Percentiles rank a stretch among this genome's conserved stretches.
phyloP scores from a whole-genome alignment of 1,139 yeast species.

The Yamadazyma diospyri region DNA sequence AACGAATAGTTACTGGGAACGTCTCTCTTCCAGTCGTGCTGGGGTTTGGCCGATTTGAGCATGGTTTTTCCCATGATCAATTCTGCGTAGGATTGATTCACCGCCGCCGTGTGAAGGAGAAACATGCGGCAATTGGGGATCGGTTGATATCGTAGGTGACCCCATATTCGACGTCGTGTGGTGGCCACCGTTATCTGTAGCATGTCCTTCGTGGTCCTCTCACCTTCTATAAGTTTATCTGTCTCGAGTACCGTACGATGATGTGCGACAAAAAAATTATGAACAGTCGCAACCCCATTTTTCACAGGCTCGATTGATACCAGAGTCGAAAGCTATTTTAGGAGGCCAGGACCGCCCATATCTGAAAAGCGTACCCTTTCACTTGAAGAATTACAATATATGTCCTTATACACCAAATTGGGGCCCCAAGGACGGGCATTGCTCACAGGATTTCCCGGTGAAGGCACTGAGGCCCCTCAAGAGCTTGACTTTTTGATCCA shows the following conservation, averaged over 20 bases:
- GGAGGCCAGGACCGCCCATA: too few relatives aligned
- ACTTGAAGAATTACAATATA: too few relatives aligned
- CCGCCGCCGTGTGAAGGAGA: neutral
- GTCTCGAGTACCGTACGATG: too few relatives aligned
- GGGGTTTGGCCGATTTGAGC: neutral
- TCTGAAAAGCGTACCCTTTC: too few relatives aligned
- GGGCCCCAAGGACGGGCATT: conserved; percentile 24
- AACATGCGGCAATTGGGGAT: neutral
- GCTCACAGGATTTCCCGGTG: conserved; percentile 6
- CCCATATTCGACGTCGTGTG: neutral
- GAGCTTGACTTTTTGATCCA: conserved; percentile 48
- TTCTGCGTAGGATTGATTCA: conserved; percentile 3
- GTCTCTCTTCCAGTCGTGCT: conserved; percentile 3
- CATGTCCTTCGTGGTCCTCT: neutral
- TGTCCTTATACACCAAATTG: conserved; percentile 20
- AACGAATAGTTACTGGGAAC: conserved; percentile 1
- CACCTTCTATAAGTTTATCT: too few relatives aligned
- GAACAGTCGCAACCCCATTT: conserved; percentile 6
- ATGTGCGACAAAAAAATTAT: conserved; percentile 3
- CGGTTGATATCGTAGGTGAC: neutral
- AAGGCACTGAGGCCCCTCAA: conserved; percentile 24
- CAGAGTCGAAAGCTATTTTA: too few relatives aligned
- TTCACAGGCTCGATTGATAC: conserved; percentile 3
- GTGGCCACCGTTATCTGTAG: too few relatives aligned
- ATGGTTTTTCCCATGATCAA: conserved; percentile 3